These are phyloP conservation scores for Blastobotrys petasosporus DNA, from an alignment of 1,139 yeast species.

Conservation along the genomic window DNA sequence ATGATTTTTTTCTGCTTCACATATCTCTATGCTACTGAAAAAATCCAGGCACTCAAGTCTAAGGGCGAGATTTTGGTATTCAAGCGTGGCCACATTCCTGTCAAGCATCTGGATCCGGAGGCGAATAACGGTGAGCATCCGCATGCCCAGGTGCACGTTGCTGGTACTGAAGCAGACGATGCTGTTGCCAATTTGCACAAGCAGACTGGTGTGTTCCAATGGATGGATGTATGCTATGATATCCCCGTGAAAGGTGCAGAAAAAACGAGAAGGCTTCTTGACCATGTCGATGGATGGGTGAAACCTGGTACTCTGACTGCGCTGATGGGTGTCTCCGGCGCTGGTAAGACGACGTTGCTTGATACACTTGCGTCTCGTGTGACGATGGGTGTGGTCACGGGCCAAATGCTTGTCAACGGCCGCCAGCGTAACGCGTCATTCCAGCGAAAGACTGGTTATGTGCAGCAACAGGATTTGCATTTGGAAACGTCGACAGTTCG, in stretches of 20 bases:
- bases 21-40: conserved; percentile 57
- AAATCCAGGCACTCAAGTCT: conserved; percentile 68
- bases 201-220: conserved; percentile 53
- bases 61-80: conserved; percentile 77
- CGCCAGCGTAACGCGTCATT: conserved; percentile 45
- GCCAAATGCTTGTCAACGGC: conserved; percentile 58
- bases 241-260: conserved; percentile 52
- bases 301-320: conserved; percentile 57
- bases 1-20: conserved; percentile 48
- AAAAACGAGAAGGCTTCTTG: conserved; percentile 49
- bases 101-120: conserved; percentile 15
- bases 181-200: conserved; percentile 22
- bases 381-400: conserved; percentile 52
- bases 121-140: conserved; percentile 13
- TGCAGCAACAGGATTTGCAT: conserved; percentile 59
- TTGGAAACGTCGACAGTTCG: conserved; percentile 53
- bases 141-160: conserved; percentile 5
- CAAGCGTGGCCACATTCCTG: conserved; percentile 42
- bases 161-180: conserved; percentile 13
- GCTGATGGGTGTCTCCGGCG: conserved; percentile 62
- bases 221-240: conserved; percentile 73
- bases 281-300: conserved; percentile 55
- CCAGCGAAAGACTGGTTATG: conserved; percentile 56
- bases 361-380: conserved; percentile 53
- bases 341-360: conserved; percentile 57